Conservation (phyloP, 768 basidiomycete genomes). For the Pulveroboletus ravenelii region DNA sequence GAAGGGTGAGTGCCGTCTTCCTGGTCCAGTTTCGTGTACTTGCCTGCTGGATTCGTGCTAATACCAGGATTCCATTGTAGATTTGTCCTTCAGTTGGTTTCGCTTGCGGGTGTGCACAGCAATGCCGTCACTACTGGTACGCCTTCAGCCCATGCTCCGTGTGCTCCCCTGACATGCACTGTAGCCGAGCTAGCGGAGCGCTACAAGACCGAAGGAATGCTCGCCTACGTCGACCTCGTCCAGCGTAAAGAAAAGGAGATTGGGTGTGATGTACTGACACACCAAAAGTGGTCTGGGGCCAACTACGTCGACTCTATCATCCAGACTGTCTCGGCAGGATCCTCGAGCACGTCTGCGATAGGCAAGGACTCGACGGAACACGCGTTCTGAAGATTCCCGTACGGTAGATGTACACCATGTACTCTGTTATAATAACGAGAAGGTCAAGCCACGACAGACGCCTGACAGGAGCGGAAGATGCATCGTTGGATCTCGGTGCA, state of each 20-base stretch:
- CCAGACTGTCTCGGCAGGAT: conserved; percentile 79
- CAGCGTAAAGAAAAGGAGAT: conserved; percentile 86
- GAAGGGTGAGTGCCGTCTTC: conserved; percentile 54
- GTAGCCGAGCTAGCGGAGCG: conserved; percentile 72
- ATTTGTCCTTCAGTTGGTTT: conserved; percentile 85
- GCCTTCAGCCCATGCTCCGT: conserved; percentile 9
- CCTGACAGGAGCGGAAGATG: conserved; percentile 5
- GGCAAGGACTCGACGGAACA: conserved; percentile 91
- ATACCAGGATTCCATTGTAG: conserved; percentile 34
- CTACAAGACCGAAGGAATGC: conserved; percentile 87
- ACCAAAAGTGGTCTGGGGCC: conserved; percentile 96
- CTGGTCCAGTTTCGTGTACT: background rate
- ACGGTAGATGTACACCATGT: background rate
- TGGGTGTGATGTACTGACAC: conserved; percentile 85
- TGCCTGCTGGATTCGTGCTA: background rate
- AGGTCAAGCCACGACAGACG: conserved; percentile 5
- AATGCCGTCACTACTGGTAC: conserved; percentile 73
- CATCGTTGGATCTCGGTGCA: conserved; percentile 11
- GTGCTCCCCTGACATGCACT: conserved; percentile 3
- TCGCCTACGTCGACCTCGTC: conserved; percentile 85
- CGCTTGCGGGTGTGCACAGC: conserved; percentile 85
- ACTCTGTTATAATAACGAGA: background rate
- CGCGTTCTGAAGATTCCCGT: conserved; percentile 47
- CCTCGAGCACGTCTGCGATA: conserved; percentile 77
- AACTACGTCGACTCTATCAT: conserved; percentile 87